Evolutionary conservation across 805 yeast genomes (phyloP), one percentile per base, ranked within the genome.

Genomic region (Teunomyces kruisii): DNA sequence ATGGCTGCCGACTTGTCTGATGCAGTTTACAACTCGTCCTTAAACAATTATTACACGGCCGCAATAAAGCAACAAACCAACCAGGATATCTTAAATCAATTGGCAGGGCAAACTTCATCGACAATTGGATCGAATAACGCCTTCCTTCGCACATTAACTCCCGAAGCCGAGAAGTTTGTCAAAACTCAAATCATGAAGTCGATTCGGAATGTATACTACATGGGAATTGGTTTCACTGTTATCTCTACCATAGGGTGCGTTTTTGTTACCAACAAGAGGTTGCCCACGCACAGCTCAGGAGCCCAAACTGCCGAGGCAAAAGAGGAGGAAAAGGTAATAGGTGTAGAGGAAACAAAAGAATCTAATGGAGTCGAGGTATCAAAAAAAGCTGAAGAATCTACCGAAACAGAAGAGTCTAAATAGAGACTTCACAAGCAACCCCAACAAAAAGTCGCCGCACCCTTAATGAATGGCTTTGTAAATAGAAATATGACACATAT

Each of bases 1-100:
- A 31, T 79, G 24, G 71, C 76, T 19, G 64, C 75, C 3, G 67
- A 63, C 31, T 57, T 75, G 14, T 68, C 73, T 3, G 76, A 74
- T 47, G 62, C 70, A n/a, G 67, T 70, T 7, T 74, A 71, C 52
- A 57, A 67, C 6, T 44, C 64, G 2, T 43, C 62, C 3, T 48
- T 57, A 41, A 39, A 52, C 40, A 55, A 56, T 40, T 44, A 44
- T 12, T 42, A 52, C 36, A 27, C 24, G 2, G 17, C 17, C 3
- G 46, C 50, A 6, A 27, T 52, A 1, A 37, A 4, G 3, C 38
- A n/a, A 1, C 32, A 59, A 17, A 42, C 51, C 14, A 14, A 29
- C 0, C 40, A 42, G n/a, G 53, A 55, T 1, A 49, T 62, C 10
- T 39, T 49, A 7, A 16, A 38, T 6, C 65, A 61, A 46, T 54